phyloP scores from a whole-genome alignment of 2,329 filamentous ascomycete species.

The Aspergillus brunneoviolaceus region DNA sequence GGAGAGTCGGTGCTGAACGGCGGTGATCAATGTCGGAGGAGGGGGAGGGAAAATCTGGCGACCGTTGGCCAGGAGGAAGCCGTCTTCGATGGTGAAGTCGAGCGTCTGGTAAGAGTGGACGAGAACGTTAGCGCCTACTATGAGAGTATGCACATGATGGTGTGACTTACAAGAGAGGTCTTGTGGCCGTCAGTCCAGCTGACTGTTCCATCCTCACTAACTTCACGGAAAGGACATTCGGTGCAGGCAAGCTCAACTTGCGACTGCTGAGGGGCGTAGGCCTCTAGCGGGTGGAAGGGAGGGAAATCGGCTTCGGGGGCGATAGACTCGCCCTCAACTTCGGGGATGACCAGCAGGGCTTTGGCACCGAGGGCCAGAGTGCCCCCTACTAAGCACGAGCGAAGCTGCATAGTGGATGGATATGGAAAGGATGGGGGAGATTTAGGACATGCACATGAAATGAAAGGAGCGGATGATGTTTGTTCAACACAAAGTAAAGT shows the following conservation, averaged over 20 bases:
- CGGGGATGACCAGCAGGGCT: constrained; percentile 41
- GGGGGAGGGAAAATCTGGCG: constrained; percentile 41
- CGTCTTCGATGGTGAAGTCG: constrained; percentile 38
- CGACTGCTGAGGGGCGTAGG: constrained; percentile 27
- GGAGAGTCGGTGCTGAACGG: constrained; percentile 34
- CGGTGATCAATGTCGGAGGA: constrained; percentile 31
- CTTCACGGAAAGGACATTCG: constrained; percentile 41
- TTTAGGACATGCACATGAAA: constrained; percentile 14
- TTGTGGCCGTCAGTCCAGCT: constrained; percentile 37
- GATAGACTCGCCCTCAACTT: constrained; percentile 27
- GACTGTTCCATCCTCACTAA: constrained; percentile 28
- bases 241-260: constrained; percentile 36
- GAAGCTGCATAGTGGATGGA: constrained; percentile 33
- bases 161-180: constrained; percentile 37
- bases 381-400: constrained; percentile 37
- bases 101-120: constrained; percentile 28
- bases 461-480: constrained; percentile 5
- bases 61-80: constrained; percentile 38
- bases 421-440: background rate
- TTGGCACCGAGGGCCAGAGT: constrained; percentile 36
- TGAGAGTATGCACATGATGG: background rate
- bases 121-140: background rate
- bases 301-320: constrained; percentile 25
- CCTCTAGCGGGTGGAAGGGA: constrained; percentile 26
- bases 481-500: background rate